phyloP scores from a whole-genome alignment of 75 land plant genomes.

The Selaginella moellendorffii region DNA sequence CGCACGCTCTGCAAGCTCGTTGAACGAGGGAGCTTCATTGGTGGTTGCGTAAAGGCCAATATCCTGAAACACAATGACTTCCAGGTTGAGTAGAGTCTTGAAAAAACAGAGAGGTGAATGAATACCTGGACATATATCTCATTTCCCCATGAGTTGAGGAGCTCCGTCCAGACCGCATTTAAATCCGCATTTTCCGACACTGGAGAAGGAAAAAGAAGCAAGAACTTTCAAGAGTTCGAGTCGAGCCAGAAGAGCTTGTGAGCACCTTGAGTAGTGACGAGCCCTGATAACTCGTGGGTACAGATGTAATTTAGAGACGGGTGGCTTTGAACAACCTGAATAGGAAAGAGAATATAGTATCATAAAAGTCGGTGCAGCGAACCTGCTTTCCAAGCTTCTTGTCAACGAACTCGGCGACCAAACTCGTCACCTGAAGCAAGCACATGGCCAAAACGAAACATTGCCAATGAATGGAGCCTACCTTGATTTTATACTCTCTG shows the following conservation, averaged over 20 bases:
- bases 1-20: slow-evolving; percentile 71
- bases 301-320: slow-evolving; percentile 57
- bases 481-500: slow-evolving; percentile 51
- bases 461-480: slow-evolving; percentile 10
- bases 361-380: neutral
- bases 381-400: slow-evolving; percentile 68
- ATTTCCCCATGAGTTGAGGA: slow-evolving; percentile 74
- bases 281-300: slow-evolving; percentile 71
- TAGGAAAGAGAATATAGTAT: neutral
- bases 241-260: neutral
- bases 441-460: neutral
- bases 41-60: slow-evolving; percentile 54
- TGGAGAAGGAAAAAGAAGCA: slow-evolving; percentile 13
- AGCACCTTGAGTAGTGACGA: slow-evolving; percentile 88
- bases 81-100: too few species aligned
- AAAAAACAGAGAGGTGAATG: too few species aligned
- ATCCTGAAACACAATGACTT: slow-evolving; percentile 52
- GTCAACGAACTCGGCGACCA: slow-evolving; percentile 80
- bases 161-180: slow-evolving; percentile 86
- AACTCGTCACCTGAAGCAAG: slow-evolving; percentile 43
- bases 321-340: slow-evolving; percentile 42
- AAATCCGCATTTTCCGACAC: slow-evolving; percentile 60
- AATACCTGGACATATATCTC: slow-evolving; percentile 86
- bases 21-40: slow-evolving; percentile 63
- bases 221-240: neutral